These are phyloP conservation scores for Pichia ethanolica DNA, from an alignment of 805 yeast genomes.

Conservation along the genomic window DNA sequence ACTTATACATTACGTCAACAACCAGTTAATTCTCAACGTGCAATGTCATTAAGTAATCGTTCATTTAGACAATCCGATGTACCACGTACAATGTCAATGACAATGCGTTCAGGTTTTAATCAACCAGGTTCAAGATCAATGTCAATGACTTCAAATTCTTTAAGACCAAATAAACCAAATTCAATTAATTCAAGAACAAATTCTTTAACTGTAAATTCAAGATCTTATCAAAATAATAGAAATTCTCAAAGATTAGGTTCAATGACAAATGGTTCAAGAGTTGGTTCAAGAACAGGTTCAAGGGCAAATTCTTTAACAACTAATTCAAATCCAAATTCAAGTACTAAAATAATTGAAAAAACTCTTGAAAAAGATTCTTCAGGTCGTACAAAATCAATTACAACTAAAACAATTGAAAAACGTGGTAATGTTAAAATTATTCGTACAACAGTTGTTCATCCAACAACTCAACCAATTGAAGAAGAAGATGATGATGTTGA, in stretches of 20 bases:
- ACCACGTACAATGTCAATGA: constrained; percentile 19
- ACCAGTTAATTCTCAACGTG: constrained; percentile 11
- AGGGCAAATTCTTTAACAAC: constrained; percentile 26
- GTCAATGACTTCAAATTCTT: constrained; percentile 3
- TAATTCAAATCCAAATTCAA: constrained; percentile 15
- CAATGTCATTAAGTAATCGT: constrained; percentile 29
- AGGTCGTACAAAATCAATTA: constrained; percentile 50
- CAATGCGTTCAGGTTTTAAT: constrained; percentile 16
- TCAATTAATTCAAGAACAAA: not conserved
- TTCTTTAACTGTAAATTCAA: not conserved
- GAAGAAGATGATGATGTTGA: constrained; percentile 4
- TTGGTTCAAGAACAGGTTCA: constrained; percentile 11
- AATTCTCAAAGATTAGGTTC: too few relatives aligned
- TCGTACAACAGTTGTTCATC: constrained; percentile 39
- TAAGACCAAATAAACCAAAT: not conserved
- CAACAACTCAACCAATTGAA: constrained; percentile 14
- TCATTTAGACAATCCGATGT: constrained; percentile 18
- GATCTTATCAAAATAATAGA: too few relatives aligned
- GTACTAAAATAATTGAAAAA: constrained; percentile 36
- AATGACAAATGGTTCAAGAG: constrained; percentile 13
- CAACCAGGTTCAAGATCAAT: constrained; percentile 3
- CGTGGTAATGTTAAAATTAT: constrained; percentile 42
- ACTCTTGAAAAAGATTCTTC: constrained; percentile 41
- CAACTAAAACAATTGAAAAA: constrained; percentile 44
- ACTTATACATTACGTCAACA: not conserved